Conservation (phyloP, 352 stramenopile species). For the Peronospora destructor region DNA sequence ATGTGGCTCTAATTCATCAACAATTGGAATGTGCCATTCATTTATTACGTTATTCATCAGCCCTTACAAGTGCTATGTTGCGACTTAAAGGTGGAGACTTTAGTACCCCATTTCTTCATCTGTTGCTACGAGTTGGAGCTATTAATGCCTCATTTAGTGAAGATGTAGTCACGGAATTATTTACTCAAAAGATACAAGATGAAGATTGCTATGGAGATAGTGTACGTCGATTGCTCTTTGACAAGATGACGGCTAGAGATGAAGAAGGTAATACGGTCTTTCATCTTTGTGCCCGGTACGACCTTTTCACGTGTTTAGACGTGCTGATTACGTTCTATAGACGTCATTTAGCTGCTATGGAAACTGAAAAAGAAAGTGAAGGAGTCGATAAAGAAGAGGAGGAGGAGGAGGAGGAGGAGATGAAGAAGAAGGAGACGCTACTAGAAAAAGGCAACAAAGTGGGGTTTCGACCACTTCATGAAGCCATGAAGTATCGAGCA, state of each 20-base stretch:
- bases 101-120: constrained; percentile 57
- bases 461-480: constrained; percentile 54
- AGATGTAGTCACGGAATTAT: constrained; percentile 35
- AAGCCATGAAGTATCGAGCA: constrained; percentile 61
- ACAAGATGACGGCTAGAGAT: constrained; percentile 46
- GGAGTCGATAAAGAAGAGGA: constrained; percentile 2
- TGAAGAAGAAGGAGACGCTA: constrained; percentile 14
- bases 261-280: constrained; percentile 77
- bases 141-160: constrained; percentile 48
- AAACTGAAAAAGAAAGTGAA: constrained; percentile 9
- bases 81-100: constrained; percentile 58
- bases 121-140: constrained; percentile 57
- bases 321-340: constrained; percentile 41
- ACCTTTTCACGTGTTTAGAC: constrained; percentile 44
- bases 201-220: constrained; percentile 25
- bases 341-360: constrained; percentile 19
- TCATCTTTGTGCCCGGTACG: constrained; percentile 65
- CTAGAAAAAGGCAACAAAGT: constrained; percentile 60
- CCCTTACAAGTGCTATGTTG: constrained; percentile 60
- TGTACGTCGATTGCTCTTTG: constrained; percentile 42
- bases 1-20: constrained; percentile 64
- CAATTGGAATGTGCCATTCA: constrained; percentile 34
- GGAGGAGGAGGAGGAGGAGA: not conserved
- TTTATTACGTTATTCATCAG: constrained; percentile 54
- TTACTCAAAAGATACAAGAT: constrained; percentile 5